These are phyloP conservation scores for Penicillium cinerascens DNA, from an alignment of 495 filamentous ascomycete species.

Conservation along the genomic window DNA sequence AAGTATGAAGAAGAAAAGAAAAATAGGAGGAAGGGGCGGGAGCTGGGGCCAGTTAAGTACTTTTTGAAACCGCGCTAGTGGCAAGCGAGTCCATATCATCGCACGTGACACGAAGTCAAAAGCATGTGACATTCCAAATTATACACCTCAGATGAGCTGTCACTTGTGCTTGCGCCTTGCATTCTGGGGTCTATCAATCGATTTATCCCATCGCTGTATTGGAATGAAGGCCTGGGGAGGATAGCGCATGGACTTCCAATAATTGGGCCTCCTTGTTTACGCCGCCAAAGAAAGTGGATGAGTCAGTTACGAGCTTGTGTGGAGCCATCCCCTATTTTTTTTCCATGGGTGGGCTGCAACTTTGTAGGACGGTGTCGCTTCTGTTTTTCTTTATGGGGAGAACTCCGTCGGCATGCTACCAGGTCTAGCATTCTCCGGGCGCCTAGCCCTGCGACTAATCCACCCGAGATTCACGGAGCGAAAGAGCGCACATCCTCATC, in stretches of 20 bases:
- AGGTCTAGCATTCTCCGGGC: neutral
- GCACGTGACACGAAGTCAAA: neutral
- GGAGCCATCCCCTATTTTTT: slow-evolving; percentile 14
- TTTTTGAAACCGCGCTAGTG: slow-evolving; percentile 19
- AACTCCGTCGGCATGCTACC: neutral
- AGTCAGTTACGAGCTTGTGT: slow-evolving; percentile 12
- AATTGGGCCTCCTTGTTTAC: slow-evolving; percentile 48
- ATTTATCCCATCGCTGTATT: neutral
- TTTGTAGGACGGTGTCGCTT: slow-evolving; percentile 4
- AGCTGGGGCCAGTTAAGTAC: slow-evolving; percentile 25
- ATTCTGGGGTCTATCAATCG: slow-evolving; percentile 7
- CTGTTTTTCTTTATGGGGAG: neutral
- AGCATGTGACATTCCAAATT: neutral
- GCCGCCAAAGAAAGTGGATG: slow-evolving; percentile 11
- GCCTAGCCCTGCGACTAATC: neutral
- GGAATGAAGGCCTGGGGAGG: slow-evolving; percentile 1
- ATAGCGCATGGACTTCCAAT: slow-evolving; percentile 14
- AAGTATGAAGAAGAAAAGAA: slow-evolving; percentile 66
- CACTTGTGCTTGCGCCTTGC: slow-evolving; percentile 4
- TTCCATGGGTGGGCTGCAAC: slow-evolving; percentile 10
- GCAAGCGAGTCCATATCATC: slow-evolving; percentile 26
- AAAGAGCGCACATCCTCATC: slow-evolving; percentile 25
- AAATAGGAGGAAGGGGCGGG: slow-evolving; percentile 28
- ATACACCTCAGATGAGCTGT: neutral
- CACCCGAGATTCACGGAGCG: slow-evolving; percentile 13